A percentile compares a stretch with the other conserved stretches of the same genome.
Evolutionary conservation across 148 eudicot genomes (phyloP).

Genomic region (Cornus controversa): DNA sequence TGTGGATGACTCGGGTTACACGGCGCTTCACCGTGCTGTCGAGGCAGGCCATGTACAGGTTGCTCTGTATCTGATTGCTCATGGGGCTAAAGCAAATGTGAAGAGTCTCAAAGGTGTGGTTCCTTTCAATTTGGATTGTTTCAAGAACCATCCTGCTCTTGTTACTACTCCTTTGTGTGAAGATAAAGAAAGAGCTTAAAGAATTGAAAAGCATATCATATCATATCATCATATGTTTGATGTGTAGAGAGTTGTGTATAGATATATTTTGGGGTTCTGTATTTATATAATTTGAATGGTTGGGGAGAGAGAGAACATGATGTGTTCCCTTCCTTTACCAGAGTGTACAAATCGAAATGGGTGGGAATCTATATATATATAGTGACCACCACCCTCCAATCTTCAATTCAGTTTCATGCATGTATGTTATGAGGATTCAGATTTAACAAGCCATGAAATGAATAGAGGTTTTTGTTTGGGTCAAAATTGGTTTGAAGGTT

Average conservation of each 20-base stretch:
- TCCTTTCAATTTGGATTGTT: slow-evolving; percentile 21
- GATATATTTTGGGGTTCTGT: neutral
- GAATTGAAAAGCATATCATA: no score
- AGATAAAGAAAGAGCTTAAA: slow-evolving; percentile 11
- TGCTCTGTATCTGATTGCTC: slow-evolving; percentile 23
- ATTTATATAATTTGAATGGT: no score
- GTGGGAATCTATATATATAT: neutral
- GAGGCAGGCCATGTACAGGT: slow-evolving; percentile 42
- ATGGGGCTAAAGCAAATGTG: slow-evolving; percentile 39
- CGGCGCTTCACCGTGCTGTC: slow-evolving; percentile 35
- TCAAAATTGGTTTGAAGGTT: neutral
- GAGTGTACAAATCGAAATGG: neutral
- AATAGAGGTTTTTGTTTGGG: neutral
- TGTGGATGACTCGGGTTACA: slow-evolving; percentile 30
- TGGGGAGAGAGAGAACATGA: neutral
- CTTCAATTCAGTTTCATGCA: neutral
- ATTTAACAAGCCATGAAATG: neutral
- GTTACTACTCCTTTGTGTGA: slow-evolving; percentile 10
- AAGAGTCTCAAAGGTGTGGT: slow-evolving; percentile 14
- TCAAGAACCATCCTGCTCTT: slow-evolving; percentile 26
- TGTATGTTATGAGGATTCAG: neutral
- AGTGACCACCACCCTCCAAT: neutral
- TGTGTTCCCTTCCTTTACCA: neutral
- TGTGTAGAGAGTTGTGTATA: neutral
- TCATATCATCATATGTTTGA: neutral